Conservation (phyloP, 2,329 filamentous ascomycete species). For the Metarhizium anisopliae region DNA sequence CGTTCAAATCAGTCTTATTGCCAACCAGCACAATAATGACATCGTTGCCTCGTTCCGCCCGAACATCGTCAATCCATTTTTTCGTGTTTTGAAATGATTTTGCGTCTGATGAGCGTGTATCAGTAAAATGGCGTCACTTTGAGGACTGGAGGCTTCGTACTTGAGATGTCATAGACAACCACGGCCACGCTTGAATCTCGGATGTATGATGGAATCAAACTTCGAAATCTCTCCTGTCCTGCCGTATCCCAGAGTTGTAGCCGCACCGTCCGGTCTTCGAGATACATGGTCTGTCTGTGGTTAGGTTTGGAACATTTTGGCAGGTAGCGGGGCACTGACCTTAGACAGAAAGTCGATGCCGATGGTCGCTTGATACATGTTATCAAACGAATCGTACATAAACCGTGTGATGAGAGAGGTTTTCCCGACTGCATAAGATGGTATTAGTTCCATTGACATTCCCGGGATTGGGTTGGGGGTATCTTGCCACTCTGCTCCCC, state of each 20-base stretch:
- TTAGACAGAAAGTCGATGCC: slow-evolving; percentile 99
- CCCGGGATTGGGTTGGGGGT: slow-evolving; percentile 1
- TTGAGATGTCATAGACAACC: slow-evolving; percentile 97
- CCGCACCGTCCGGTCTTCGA: slow-evolving; percentile 95
- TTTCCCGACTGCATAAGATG: slow-evolving; percentile 68
- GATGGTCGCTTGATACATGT: slow-evolving; percentile 98
- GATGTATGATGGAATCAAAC: slow-evolving; percentile 95
- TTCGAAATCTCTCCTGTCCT: slow-evolving; percentile 94
- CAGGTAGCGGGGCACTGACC: slow-evolving; percentile 39
- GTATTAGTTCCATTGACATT: slow-evolving; percentile 14
- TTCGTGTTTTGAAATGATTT: slow-evolving; percentile 98
- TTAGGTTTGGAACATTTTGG: neutral
- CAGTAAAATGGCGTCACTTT: slow-evolving; percentile 5
- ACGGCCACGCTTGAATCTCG: slow-evolving; percentile 96
- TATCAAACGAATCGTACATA: slow-evolving; percentile 99
- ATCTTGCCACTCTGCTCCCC: slow-evolving; percentile 93
- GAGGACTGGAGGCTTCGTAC: slow-evolving; percentile 28
- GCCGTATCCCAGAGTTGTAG: slow-evolving; percentile 98
- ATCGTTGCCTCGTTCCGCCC: slow-evolving; percentile 93
- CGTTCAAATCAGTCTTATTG: slow-evolving; percentile 98
- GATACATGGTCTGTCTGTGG: slow-evolving; percentile 74
- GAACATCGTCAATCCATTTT: slow-evolving; percentile 99
- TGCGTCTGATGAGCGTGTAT: slow-evolving; percentile 44
- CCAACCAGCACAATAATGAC: slow-evolving; percentile 98
- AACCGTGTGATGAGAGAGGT: slow-evolving; percentile 97